Evolutionary conservation across 225 moss, liverwort and hornwort genomes (phyloP).

Genomic region (Neckera pumila): DNA sequence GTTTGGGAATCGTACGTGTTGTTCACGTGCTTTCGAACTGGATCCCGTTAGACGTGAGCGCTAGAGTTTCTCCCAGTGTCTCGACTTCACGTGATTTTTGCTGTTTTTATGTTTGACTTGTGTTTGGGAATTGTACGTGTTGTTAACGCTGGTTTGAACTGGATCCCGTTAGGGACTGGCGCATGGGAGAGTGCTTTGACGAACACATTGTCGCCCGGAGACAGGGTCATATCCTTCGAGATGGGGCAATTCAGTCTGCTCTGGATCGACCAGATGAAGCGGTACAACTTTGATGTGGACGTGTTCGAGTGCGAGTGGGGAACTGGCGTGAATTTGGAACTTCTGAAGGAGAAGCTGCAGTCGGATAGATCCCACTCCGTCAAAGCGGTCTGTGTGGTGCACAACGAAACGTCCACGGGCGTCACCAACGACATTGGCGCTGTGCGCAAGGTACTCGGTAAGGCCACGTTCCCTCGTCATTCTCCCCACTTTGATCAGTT

Average conservation of each 20-base stretch:
- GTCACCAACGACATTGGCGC: constrained; percentile 90
- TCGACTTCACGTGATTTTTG: not conserved
- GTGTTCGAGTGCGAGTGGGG: constrained; percentile 93
- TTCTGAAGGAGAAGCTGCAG: constrained; percentile 45
- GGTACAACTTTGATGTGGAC: constrained; percentile 85
- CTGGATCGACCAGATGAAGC: constrained; percentile 95
- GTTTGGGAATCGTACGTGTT: not conserved
- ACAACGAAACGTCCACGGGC: constrained; percentile 96
- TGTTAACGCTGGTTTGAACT: not conserved
- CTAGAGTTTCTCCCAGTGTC: not conserved
- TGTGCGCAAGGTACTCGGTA: constrained; percentile 63
- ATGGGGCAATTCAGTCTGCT: constrained; percentile 91
- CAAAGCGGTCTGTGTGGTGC: constrained; percentile 81
- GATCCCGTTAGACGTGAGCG: not conserved
- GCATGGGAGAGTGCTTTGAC: constrained; percentile 98
- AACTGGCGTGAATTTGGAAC: constrained; percentile 42
- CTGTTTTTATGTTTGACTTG: not conserved
- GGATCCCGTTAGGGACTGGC: constrained; percentile 45
- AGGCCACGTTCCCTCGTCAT: not conserved
- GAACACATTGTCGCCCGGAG: constrained; percentile 87
- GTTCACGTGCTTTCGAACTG: not conserved
- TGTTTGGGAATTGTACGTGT: not conserved
- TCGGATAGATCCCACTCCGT: constrained; percentile 49
- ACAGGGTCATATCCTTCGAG: constrained; percentile 68
- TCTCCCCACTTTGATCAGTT: not conserved